Evolutionary conservation across 306 rosid species (phyloP), one percentile per base, ranked within the genome.

Genomic region (Acacia confusa): DNA sequence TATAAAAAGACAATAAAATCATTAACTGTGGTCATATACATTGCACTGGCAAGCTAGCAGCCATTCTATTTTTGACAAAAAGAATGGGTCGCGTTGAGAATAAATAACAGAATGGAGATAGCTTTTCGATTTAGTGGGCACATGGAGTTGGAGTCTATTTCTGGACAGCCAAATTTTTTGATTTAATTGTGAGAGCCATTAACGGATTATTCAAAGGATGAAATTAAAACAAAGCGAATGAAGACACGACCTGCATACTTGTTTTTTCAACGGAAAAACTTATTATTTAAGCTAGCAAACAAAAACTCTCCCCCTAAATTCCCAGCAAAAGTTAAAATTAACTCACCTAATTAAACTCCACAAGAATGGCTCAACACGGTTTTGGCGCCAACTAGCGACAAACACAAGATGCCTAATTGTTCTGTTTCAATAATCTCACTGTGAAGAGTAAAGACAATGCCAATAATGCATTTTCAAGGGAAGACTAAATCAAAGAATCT

Each of bases 291-390:
- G 14, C 69, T 57, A 86, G 47, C 78, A 85, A 86, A 84, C 83
- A 84, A 87, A 70, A 80, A 64, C 64, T 66, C 84, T 74, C 82
- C 82, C 84, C 82, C 85, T 75, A 74, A 64, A 74, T 86, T 86
- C 81, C 53, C 30, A 78, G 79, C 48, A 40, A 80, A 77, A 82
- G 86, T 86, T 86, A 85, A 80, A 85, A 85, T 76, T 78, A 82
- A 58, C 80, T 38, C 30, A 84, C 91, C 92, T 89, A 87, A 88
- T 48, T 85, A 84, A 3, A 60, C 15, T 9, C 12, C 7, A 79
- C 16, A 50, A 57, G 58, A 16, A 64, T 15, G 15, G 58, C 86
- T 82, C 68, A 48, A 58, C 76, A 78, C 43, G 78, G 85, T 83
- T 83, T 81, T 73, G 32, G 34, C 43, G 44, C 57, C 72, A 38